Evolutionary conservation across 2,329 filamentous ascomycete species (phyloP).

Genomic region (Blumeriella jaapii): DNA sequence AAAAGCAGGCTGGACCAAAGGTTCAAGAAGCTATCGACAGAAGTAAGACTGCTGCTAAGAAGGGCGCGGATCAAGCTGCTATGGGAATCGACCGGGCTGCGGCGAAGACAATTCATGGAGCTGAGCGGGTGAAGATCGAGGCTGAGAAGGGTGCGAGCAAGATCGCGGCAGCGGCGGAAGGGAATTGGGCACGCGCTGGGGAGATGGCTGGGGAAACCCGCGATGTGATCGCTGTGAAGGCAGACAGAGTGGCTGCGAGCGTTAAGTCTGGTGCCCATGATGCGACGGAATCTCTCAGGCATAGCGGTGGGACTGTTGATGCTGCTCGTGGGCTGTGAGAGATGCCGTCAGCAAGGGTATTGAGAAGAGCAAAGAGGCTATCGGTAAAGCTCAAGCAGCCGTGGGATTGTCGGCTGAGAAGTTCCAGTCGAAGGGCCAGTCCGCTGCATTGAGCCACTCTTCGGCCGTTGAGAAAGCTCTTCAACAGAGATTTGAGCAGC

Average conservation of each 20-base stretch:
- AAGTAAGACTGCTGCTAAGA: slow-evolving; percentile 28
- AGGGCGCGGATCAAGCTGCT: slow-evolving; percentile 16
- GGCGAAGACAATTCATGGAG: slow-evolving; percentile 16
- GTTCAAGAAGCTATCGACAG: slow-evolving; percentile 29
- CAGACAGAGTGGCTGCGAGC: slow-evolving; percentile 17
- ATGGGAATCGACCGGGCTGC: slow-evolving; percentile 18
- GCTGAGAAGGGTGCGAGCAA: slow-evolving; percentile 10
- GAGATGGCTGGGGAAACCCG: slow-evolving; percentile 20
- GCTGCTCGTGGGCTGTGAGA: slow-evolving; percentile 30
- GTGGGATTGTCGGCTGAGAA: slow-evolving; percentile 29
- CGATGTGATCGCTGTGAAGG: slow-evolving; percentile 24
- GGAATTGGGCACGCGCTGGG: slow-evolving; percentile 16
- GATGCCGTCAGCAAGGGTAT: slow-evolving; percentile 27
- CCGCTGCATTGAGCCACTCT: slow-evolving; percentile 9
- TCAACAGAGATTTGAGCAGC: slow-evolving; percentile 39
- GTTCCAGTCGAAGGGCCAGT: slow-evolving; percentile 31
- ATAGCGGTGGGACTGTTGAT: slow-evolving; percentile 28
- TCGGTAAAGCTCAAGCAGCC: slow-evolving; percentile 31
- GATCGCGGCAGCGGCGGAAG: slow-evolving; percentile 15
- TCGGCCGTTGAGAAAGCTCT: slow-evolving; percentile 36
- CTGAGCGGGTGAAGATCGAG: slow-evolving; percentile 14
- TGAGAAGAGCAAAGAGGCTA: slow-evolving; percentile 28
- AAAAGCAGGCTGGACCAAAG: slow-evolving; percentile 26
- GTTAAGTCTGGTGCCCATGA: slow-evolving; percentile 19
- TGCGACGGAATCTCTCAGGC: slow-evolving; percentile 14